phyloP scores from a whole-genome alignment of 106 monocot genomes.

The Gastrodia elata region DNA sequence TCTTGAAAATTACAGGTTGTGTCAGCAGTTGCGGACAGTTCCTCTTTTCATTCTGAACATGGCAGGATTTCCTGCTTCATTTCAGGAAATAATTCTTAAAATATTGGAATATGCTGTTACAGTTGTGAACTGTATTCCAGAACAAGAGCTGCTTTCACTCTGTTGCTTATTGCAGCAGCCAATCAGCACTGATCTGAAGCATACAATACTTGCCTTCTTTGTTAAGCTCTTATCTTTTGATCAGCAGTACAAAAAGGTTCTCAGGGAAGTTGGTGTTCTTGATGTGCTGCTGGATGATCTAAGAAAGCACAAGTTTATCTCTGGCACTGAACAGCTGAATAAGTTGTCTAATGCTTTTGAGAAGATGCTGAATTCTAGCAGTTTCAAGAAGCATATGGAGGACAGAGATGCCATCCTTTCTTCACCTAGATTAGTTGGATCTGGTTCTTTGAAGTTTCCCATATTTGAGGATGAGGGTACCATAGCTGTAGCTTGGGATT shows the following conservation, averaged over 20 bases:
- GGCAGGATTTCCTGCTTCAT: slow-evolving; percentile 72
- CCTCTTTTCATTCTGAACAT: slow-evolving; percentile 93
- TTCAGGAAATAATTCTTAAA: slow-evolving; percentile 93
- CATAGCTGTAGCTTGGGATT: slow-evolving; percentile 81
- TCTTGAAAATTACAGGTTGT: slow-evolving; percentile 89
- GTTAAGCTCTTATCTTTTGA: slow-evolving; percentile 96
- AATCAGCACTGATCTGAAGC: slow-evolving; percentile 56
- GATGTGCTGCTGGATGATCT: slow-evolving; percentile 90
- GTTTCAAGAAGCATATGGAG: slow-evolving; percentile 68
- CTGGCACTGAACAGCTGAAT: slow-evolving; percentile 52
- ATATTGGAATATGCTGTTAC: slow-evolving; percentile 98
- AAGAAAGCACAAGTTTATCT: slow-evolving; percentile 68
- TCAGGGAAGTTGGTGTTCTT: slow-evolving; percentile 91
- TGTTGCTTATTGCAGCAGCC: slow-evolving; percentile 96
- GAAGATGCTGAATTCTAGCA: slow-evolving; percentile 35
- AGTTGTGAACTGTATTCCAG: slow-evolving; percentile 94
- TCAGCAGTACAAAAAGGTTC: slow-evolving; percentile 85
- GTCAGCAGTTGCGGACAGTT: slow-evolving; percentile 79
- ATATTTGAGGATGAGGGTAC: slow-evolving; percentile 88
- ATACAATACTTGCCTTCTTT: slow-evolving; percentile 88
- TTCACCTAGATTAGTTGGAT: slow-evolving; percentile 51
- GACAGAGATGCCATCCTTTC: slow-evolving; percentile 81
- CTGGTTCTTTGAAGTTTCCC: slow-evolving; percentile 46
- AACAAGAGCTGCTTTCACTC: slow-evolving; percentile 93
- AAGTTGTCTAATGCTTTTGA: slow-evolving; percentile 25